A percentile compares a stretch with the other conserved stretches of the same genome.
These are phyloP conservation scores for Ophiostoma pallidulum DNA, from an alignment of 2,329 filamentous ascomycete species.

Conservation along the genomic window DNA sequence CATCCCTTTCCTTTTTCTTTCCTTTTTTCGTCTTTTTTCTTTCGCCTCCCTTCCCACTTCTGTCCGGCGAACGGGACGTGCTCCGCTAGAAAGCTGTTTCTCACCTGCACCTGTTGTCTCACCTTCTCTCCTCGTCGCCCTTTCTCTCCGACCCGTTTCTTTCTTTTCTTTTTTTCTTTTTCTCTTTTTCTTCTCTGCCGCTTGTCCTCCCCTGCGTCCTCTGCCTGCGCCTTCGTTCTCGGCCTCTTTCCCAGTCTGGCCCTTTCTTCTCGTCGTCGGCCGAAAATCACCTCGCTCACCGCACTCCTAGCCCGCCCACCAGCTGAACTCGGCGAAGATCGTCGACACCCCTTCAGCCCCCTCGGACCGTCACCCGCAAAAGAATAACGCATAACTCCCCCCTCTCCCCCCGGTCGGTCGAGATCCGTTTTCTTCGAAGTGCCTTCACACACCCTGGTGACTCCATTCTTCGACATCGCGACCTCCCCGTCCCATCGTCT, in stretches of 20 bases:
- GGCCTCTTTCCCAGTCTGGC: background rate
- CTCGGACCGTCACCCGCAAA: background rate
- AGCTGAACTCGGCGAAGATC: slow-evolving; percentile 14
- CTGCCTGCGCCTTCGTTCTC: background rate
- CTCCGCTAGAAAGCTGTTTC: slow-evolving; percentile 7
- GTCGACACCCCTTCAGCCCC: slow-evolving; percentile 7
- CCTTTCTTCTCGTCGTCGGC: background rate
- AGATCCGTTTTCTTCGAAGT: background rate
- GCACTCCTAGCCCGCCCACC: slow-evolving; percentile 5
- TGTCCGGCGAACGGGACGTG: slow-evolving; percentile 5
- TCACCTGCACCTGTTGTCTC: slow-evolving; percentile 9
- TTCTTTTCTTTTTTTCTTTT: background rate
- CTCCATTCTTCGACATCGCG: background rate
- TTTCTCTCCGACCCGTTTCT: background rate
- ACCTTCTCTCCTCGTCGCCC: background rate
- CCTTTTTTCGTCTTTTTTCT: background rate
- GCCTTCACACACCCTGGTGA: background rate
- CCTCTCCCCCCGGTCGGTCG: slow-evolving; percentile 7
- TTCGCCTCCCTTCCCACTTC: background rate
- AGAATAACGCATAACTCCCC: background rate
- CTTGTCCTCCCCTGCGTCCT: background rate
- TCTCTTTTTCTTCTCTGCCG: background rate
- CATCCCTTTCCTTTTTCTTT: background rate
- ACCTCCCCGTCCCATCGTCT: background rate
- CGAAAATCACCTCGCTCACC: slow-evolving; percentile 2